Evolutionary conservation across 306 rosid genomes (phyloP).

Genomic region (Aeschynomene evenia): DNA sequence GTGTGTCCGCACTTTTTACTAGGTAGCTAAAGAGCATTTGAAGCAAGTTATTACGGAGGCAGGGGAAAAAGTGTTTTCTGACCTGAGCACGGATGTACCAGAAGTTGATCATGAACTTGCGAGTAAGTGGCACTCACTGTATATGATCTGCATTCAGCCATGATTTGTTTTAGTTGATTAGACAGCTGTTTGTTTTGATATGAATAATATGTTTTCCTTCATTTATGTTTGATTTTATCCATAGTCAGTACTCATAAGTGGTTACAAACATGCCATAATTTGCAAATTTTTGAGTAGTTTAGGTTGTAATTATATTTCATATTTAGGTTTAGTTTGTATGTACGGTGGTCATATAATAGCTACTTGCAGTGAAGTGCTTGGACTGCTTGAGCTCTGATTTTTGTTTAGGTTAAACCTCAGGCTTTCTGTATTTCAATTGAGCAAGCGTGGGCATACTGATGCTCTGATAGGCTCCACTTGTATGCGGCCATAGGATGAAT

Average conservation of each 20-base stretch:
- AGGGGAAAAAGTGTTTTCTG: constrained; percentile 63
- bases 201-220: too few relatives aligned
- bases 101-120: constrained; percentile 35
- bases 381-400: background rate
- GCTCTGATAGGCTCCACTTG: constrained; percentile 17
- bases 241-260: background rate
- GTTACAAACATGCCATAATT: background rate
- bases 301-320: background rate
- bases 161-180: constrained; percentile 19
- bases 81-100: constrained; percentile 49
- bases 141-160: constrained; percentile 10
- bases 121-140: constrained; percentile 51
- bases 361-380: background rate
- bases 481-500: background rate
- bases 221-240: background rate
- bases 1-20: constrained; percentile 33
- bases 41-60: constrained; percentile 73
- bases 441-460: constrained; percentile 4
- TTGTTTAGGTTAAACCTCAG: background rate
- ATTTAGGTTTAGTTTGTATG: constrained; percentile 8
- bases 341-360: background rate
- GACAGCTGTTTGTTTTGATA: too few relatives aligned
- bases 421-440: background rate
- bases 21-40: constrained; percentile 80
- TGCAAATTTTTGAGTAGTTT: constrained; percentile 1